phyloP scores from a whole-genome alignment of 140 eudicot genomes.

The Stevia rebaudiana region DNA sequence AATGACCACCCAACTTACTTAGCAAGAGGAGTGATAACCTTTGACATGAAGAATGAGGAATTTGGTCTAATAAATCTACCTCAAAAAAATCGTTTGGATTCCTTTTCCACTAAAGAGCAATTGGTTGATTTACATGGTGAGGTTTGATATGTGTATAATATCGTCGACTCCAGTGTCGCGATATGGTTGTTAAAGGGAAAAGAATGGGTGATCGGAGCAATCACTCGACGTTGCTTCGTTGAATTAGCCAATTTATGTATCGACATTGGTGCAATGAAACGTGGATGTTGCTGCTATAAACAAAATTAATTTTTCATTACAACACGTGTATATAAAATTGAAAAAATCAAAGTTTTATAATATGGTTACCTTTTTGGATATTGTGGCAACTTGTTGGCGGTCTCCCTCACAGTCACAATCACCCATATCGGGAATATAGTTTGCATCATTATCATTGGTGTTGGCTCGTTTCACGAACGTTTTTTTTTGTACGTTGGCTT shows the following conservation, averaged over 20 bases:
- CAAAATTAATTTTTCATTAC: not conserved
- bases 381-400: not conserved
- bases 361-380: not conserved
- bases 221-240: not conserved
- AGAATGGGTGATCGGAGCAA: conserved; percentile 13
- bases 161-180: not conserved
- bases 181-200: conserved; percentile 11
- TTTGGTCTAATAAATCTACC: conserved; percentile 7
- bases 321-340: not conserved
- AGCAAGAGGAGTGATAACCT: not conserved
- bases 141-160: not conserved
- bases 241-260: conserved; percentile 1
- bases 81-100: not conserved
- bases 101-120: not conserved
- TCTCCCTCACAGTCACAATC: not conserved
- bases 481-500: not conserved
- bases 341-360: not conserved
- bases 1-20: not conserved
- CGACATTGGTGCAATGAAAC: not conserved
- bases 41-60: conserved; percentile 3
- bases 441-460: not conserved
- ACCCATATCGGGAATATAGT: not conserved
- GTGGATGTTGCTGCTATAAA: not conserved
- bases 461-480: not conserved
- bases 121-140: conserved; percentile 7